phyloP scores from a whole-genome alignment of 139 green algal genomes.

The Chlorella sorokiniana region DNA sequence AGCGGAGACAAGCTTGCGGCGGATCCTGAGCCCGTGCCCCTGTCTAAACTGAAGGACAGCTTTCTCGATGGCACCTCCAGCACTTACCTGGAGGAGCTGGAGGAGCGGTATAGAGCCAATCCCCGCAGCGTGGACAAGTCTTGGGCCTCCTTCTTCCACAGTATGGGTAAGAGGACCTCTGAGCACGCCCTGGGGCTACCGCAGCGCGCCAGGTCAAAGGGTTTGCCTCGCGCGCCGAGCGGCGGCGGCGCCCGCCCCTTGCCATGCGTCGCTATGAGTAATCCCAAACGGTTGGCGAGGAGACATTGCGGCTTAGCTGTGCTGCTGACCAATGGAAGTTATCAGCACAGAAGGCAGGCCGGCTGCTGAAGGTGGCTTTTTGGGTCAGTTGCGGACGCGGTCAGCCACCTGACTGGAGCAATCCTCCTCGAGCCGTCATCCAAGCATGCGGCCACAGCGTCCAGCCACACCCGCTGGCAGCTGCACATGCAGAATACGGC shows the following conservation, averaged over 20 bases:
- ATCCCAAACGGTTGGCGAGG: too few species aligned
- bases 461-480: too few species aligned
- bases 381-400: too few species aligned
- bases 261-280: neutral
- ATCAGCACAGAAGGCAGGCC: too few species aligned
- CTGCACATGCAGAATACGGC: too few species aligned
- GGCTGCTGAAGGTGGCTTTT: too few species aligned
- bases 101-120: slow-evolving; percentile 82
- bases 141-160: slow-evolving; percentile 89
- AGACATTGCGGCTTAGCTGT: too few species aligned
- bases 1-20: neutral
- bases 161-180: slow-evolving; percentile 59
- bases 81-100: slow-evolving; percentile 90
- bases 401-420: too few species aligned
- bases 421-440: too few species aligned
- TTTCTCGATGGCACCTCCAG: slow-evolving; percentile 91
- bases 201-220: neutral
- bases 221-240: neutral
- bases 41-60: slow-evolving; percentile 91
- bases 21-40: slow-evolving; percentile 74
- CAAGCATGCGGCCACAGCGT: too few species aligned
- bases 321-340: too few species aligned
- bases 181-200: neutral
- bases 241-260: neutral
- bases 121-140: slow-evolving; percentile 83